These are phyloP conservation scores for Drechslera avenae DNA, from an alignment of 2,329 filamentous ascomycete species.

Conservation along the genomic window DNA sequence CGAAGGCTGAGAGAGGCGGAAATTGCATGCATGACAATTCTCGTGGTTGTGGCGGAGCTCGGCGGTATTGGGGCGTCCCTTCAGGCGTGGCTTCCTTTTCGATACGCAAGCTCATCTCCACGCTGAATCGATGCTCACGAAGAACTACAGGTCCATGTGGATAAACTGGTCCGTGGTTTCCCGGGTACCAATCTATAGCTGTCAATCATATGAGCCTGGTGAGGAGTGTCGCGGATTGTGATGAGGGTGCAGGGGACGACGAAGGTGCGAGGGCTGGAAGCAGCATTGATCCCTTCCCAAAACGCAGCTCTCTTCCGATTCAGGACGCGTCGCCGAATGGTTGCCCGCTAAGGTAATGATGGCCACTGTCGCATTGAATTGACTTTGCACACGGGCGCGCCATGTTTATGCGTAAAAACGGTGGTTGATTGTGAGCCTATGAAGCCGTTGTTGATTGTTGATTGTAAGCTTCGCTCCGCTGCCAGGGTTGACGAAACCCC, in stretches of 20 bases:
- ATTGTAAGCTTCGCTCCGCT: constrained; percentile 7
- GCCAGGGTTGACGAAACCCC: constrained; percentile 20
- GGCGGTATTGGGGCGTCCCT: constrained; percentile 13
- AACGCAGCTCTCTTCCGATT: constrained; percentile 7
- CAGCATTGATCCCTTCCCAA: constrained; percentile 19
- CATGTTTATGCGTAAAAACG: constrained; percentile 5
- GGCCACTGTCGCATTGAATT: constrained; percentile 14
- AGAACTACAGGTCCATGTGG: constrained; percentile 6
- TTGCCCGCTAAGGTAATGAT: constrained; percentile 20
- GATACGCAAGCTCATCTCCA: background rate
- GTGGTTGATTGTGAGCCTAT: constrained; percentile 6
- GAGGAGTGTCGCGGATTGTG: constrained; percentile 13
- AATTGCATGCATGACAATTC: constrained; percentile 15
- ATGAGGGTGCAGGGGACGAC: constrained; percentile 21
- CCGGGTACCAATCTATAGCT: constrained; percentile 17
- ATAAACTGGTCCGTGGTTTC: constrained; percentile 12
- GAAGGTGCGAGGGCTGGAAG: constrained; percentile 12
- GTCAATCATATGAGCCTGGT: constrained; percentile 15
- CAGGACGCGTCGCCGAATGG: constrained; percentile 13
- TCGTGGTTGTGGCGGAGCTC: constrained; percentile 16
- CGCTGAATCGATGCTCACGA: background rate
- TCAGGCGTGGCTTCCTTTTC: constrained; percentile 3
- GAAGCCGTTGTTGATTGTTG: constrained; percentile 8
- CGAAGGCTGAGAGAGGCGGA: constrained; percentile 19
- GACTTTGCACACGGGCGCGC: constrained; percentile 5